Conservation (phyloP, 306 rosid species). For the Rosa chinensis region DNA sequence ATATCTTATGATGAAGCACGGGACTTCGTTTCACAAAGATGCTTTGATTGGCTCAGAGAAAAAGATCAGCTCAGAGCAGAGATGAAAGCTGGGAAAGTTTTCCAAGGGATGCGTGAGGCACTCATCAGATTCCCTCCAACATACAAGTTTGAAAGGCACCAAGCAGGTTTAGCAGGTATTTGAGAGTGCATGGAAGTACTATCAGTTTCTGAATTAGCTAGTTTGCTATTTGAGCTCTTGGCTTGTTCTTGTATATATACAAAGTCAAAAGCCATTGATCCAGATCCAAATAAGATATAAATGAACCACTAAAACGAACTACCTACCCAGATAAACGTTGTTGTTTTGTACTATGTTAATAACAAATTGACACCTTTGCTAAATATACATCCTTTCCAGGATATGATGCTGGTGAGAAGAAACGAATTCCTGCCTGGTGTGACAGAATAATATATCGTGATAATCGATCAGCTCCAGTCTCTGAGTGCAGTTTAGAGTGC, state of each 20-base stretch:
- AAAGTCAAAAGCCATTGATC: not conserved
- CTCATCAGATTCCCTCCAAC: conserved; percentile 94
- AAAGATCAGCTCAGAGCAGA: conserved; percentile 98
- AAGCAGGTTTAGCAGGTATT: conserved; percentile 84
- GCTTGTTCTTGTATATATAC: not conserved
- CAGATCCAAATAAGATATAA: not conserved
- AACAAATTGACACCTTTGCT: not conserved
- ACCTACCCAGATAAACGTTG: not conserved
- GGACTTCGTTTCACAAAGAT: conserved; percentile 98
- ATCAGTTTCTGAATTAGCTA: conserved; percentile 1
- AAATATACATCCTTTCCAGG: conserved; percentile 46
- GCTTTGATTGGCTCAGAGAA: conserved; percentile 99
- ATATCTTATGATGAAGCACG: conserved; percentile 98
- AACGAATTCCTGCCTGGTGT: conserved; percentile 99
- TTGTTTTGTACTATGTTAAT: not conserved
- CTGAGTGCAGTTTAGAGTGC: conserved; percentile 75
- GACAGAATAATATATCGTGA: conserved; percentile 97
- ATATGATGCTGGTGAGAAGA: conserved; percentile 97
- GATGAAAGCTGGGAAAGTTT: conserved; percentile 95
- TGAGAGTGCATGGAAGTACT: not conserved
- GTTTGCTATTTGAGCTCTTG: not conserved
- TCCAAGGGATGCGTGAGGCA: conserved; percentile 99
- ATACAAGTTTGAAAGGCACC: conserved; percentile 94
- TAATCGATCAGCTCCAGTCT: conserved; percentile 55
- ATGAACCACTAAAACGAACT: not conserved